Evolutionary conservation across 306 rosid species (phyloP).

Genomic region (Cucurbita pepo): DNA sequence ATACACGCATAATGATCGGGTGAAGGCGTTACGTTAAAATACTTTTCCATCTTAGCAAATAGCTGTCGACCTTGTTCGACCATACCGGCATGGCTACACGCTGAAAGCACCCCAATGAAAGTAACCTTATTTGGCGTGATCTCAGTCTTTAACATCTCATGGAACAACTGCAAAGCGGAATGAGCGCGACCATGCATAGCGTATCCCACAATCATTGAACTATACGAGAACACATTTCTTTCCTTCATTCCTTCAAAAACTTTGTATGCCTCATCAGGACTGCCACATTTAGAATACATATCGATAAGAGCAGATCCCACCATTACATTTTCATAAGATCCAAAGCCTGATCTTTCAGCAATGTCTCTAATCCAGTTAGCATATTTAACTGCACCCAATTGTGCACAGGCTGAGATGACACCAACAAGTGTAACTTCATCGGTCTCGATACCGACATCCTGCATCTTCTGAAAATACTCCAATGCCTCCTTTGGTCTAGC

Average conservation of each 20-base stretch:
- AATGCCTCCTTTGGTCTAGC: conserved; percentile 51
- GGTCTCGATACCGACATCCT: conserved; percentile 19
- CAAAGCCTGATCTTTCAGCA: conserved; percentile 39
- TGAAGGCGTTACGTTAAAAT: conserved; percentile 36
- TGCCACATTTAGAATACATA: conserved; percentile 74
- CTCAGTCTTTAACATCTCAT: conserved; percentile 56
- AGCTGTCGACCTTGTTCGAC: conserved; percentile 62
- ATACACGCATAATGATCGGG: conserved; percentile 64
- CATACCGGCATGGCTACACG: conserved; percentile 62
- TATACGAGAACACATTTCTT: conserved; percentile 53
- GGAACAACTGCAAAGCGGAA: conserved; percentile 45
- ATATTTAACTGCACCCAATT: conserved; percentile 36
- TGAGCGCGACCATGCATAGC: conserved; percentile 55
- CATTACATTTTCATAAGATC: conserved; percentile 33
- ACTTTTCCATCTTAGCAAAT: conserved; percentile 48
- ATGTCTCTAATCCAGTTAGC: conserved; percentile 46
- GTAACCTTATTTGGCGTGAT: conserved; percentile 56
- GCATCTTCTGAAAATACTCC: conserved; percentile 35
- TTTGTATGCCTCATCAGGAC: conserved; percentile 41
- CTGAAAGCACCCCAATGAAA: conserved; percentile 59
- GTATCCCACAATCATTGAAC: conserved; percentile 73
- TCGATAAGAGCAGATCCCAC: conserved; percentile 80
- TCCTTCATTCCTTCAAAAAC: conserved; percentile 48
- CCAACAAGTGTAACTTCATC: conserved; percentile 64
- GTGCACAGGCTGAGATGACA: conserved; percentile 68